Evolutionary conservation across 2,329 filamentous ascomycete species (phyloP), one percentile per base, ranked within the genome.

Genomic region (Trichoderma harzianum): DNA sequence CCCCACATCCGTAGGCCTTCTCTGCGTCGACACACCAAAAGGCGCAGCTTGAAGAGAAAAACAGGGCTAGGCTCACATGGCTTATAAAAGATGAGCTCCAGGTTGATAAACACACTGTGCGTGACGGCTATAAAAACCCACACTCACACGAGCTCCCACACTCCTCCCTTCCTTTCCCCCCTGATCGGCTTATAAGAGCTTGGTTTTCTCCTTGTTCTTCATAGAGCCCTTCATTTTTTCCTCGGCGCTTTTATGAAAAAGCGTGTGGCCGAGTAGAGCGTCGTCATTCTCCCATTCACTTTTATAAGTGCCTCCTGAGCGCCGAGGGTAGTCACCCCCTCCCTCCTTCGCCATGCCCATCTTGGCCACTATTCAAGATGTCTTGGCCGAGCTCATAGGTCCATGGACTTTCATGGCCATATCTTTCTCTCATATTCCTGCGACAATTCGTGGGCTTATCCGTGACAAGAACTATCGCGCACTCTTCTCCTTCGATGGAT

Each of bases 361-460:
- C 61, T 65, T 78, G 60, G 69, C 75, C 26, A 73, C 74, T 21
- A 61, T 79, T 57, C 72, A 73, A 47, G 75, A 78, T 62, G 70
- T 79, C 61, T 36, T 82, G 76, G 65, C 73, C 73, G 76, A 77
- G 70, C 79, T 89, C 64, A 47, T 86, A 18, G 75, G 80, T 70
- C 88, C 88, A 0, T 87, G 87, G 82, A 63, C 84, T 4, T 89
- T 92, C 77, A 83, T 92, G 76, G 74, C 75, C 67, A 74, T 83
- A 21, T 84, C 87, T 0, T 76, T 84, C 30, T 79, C 79, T 72
- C 87, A 84, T 78, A 81, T 91, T 18, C 87, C 88, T 0, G 71
- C 75, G 28, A 89, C 89, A 1, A 77, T 91, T 63, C 39, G 80
- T 43, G 73, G 78, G 14, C 81, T 90, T 39, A 16, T 87, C 60